Base-by-base conservation (phyloP, 345 rosid species). In the Euphorbia lathyris region DNA sequence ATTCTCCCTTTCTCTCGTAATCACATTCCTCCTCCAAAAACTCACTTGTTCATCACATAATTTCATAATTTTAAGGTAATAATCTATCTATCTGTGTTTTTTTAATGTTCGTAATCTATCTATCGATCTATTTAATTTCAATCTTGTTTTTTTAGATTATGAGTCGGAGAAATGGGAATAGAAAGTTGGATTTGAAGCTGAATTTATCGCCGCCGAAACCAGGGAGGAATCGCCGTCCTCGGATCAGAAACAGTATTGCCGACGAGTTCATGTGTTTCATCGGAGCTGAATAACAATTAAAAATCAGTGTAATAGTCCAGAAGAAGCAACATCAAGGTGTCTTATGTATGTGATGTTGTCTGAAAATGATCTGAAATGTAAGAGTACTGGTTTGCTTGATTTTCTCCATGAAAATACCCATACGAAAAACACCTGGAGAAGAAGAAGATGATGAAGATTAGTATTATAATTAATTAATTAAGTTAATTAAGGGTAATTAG, bases 191-290 rank as follows among this genome's bases (percentile, higher is more conserved):
- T 77, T 70, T 92, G 81, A 92, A 89, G 83, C 90, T 95, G 82
- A 90, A 92, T 85, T 86, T 90, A 14, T 92, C 98, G 0, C 94
- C 97, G 0, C 91, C 96, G 1, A 83, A 97, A 59, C 16, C 68
- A 77, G 82, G 74, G 89, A 83, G n/a, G n/a, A n/a, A n/a, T n/a
- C n/a, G n/a, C n/a, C n/a, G n/a, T n/a, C n/a, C 59, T 88, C 93
- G 2, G 85, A 53, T 86, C 97, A 1, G 87, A 86, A 0, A 81
- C 97, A 0, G 82, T 81, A 12, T 92, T 97, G 26, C 97, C 96
- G 0, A 92, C 88, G n/a, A 95, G 87, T 86, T 92, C 99, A 2
- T 95, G 98, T 13, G 85, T 95, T 65, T 95, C 99, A 5, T 87
- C 92, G 0, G 98, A 95, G 87, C 23, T 72, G 77, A 81, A 81